Conservation (phyloP, 1,284 basidiomycete species). For the Trichosporon coremiiforme region DNA sequence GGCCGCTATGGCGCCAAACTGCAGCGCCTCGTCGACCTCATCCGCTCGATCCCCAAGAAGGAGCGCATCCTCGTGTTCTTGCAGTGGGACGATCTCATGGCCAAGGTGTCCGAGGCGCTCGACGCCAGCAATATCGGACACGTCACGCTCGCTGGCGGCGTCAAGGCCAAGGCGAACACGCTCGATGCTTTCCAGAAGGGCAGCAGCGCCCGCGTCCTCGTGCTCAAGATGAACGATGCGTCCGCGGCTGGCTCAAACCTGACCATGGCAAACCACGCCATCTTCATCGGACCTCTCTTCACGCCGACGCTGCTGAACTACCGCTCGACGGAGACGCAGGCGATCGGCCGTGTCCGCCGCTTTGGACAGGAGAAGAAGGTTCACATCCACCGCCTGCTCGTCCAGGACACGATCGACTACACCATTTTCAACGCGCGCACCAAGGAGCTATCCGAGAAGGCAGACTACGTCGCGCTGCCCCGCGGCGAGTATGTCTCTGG, state of each 20-base stretch:
- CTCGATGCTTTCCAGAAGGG: constrained; percentile 80
- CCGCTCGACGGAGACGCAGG: constrained; percentile 83
- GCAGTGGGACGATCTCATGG: constrained; percentile 89
- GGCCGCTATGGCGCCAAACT: constrained; percentile 87
- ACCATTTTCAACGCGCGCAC: constrained; percentile 61
- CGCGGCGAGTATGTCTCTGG: constrained; percentile 32
- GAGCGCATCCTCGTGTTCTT: constrained; percentile 89
- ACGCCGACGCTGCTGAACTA: constrained; percentile 76
- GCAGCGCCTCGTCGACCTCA: constrained; percentile 76
- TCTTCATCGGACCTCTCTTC: constrained; percentile 90
- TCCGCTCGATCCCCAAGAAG: constrained; percentile 73
- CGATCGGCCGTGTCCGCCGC: constrained; percentile 81
- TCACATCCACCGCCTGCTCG: constrained; percentile 77
- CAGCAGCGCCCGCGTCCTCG: constrained; percentile 67
- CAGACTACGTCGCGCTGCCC: constrained; percentile 45
- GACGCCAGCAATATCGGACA: constrained; percentile 70
- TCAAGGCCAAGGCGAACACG: constrained; percentile 73
- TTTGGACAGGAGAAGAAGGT: constrained; percentile 83
- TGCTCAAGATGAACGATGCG: constrained; percentile 90
- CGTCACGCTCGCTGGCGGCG: constrained; percentile 78
- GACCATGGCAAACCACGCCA: constrained; percentile 89
- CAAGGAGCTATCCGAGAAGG: constrained; percentile 39
- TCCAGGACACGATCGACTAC: constrained; percentile 79
- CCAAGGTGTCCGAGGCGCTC: constrained; percentile 83
- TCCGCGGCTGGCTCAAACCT: constrained; percentile 90